Evolutionary conservation across 441 rosid species (phyloP), one percentile per base, ranked within the genome.

Genomic region (Arabidopsis hybrid): DNA sequence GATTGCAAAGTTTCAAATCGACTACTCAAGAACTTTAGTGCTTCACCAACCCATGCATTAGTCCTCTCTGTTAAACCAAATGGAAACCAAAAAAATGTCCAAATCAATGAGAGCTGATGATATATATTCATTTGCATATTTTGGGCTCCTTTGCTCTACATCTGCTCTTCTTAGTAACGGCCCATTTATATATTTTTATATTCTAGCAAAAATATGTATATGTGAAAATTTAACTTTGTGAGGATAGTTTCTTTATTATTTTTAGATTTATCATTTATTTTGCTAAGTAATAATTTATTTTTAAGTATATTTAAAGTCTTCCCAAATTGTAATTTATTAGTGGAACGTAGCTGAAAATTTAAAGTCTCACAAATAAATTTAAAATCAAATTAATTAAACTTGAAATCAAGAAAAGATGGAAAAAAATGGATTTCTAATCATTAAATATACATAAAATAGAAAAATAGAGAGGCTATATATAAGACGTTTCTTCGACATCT

Each of bases 141-240:
- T 66, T 38, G 47, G 59, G 47, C 47, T 65, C 21, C 8, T 50
- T 36, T 36, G 13, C 60, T 21, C 11, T 51, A 21, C 26, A 26
- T 26, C 29, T 26, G 29, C 29, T 26, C 29, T n/a, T 50, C 47
- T 49, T 60, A 13, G 26, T 42, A 32, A 32, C 38, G 43, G 68
- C 42, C 55, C 56, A 62, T 8, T 8, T 42, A 16, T 59, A 9
- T 21, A 21, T 60, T 29, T 45, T 31, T 63, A 10, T 61, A 11
- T 18, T n/a, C 2, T 29, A 36, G 5, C 35, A 17, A 58, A 36
- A 17, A 38, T 26, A 26, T 26, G 29, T 17, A 57, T 50, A 34
- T 57, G 7, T 34, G 13, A 14, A 56, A 34, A 17, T 1, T 16
- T 7, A 16, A 47, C 26, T 49, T 17, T 50, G 55, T 50, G 29